Evolutionary conservation across 2,329 filamentous ascomycete genomes (phyloP).

Genomic region (Rutstroemia sydowiana): DNA sequence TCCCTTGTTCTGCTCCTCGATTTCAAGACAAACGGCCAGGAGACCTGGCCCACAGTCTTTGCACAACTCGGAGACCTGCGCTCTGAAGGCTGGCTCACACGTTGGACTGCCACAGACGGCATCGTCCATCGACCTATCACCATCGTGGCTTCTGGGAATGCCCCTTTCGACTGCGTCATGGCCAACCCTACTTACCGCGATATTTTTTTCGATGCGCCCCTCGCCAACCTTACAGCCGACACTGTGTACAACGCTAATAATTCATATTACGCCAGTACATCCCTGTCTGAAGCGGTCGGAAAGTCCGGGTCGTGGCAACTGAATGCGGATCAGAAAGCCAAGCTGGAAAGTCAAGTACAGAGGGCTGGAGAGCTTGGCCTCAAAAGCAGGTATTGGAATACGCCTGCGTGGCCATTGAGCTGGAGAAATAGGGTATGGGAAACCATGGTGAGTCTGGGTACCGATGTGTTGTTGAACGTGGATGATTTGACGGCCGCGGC

Average conservation of each 20-base stretch:
- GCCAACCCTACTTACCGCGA: conserved; percentile 35
- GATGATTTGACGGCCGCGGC: background rate
- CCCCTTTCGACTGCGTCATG: conserved; percentile 32
- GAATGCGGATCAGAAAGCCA: conserved; percentile 16
- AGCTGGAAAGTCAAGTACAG: conserved; percentile 14
- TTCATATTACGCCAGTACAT: conserved; percentile 24
- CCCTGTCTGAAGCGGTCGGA: conserved; percentile 10
- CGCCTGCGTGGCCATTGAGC: background rate
- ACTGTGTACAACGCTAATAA: conserved; percentile 22
- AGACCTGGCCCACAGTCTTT: conserved; percentile 34
- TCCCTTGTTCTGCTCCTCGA: conserved; percentile 40
- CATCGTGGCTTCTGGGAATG: conserved; percentile 43
- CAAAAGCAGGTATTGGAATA: background rate
- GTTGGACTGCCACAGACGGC: conserved; percentile 32
- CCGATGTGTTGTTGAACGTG: background rate
- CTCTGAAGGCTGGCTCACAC: conserved; percentile 32
- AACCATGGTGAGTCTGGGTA: background rate
- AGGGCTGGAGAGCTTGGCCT: background rate
- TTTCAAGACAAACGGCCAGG: conserved; percentile 38
- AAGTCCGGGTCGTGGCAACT: conserved; percentile 5
- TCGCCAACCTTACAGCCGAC: conserved; percentile 21
- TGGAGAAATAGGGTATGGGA: background rate
- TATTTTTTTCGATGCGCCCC: conserved; percentile 42
- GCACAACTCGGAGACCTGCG: conserved; percentile 36
- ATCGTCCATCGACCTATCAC: conserved; percentile 36